Evolutionary conservation across 371 early-diverging fungal species (phyloP).

Genomic region (Parasitella parasitica): DNA sequence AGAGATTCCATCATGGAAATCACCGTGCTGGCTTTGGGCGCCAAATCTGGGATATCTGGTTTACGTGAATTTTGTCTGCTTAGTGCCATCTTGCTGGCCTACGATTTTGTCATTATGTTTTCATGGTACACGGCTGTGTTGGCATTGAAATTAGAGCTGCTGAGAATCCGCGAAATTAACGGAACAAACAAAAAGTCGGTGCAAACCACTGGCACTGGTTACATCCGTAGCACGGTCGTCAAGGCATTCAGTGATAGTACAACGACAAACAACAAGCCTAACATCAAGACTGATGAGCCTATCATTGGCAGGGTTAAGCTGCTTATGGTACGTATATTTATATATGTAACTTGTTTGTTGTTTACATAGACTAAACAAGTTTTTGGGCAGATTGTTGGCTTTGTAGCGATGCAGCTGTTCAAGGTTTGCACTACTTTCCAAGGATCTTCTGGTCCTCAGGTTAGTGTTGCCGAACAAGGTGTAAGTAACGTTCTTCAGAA

Average conservation of each 20-base stretch:
- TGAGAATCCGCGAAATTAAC: constrained; percentile 39
- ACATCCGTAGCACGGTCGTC: constrained; percentile 46
- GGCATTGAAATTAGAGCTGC: constrained; percentile 80
- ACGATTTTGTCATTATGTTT: constrained; percentile 83
- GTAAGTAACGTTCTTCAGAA: constrained; percentile 44
- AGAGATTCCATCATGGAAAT: constrained; percentile 86
- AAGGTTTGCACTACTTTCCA: constrained; percentile 70
- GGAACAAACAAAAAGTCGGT: constrained; percentile 6
- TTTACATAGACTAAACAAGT: neutral
- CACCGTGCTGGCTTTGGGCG: constrained; percentile 74
- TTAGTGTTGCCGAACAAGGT: constrained; percentile 42
- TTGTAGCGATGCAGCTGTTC: constrained; percentile 74
- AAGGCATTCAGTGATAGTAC: constrained; percentile 46
- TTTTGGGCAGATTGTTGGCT: constrained; percentile 55
- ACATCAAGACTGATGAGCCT: constrained; percentile 53
- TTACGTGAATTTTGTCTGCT: constrained; percentile 82
- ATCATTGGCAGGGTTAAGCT: constrained; percentile 61
- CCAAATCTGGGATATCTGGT: constrained; percentile 75
- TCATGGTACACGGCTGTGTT: constrained; percentile 86
- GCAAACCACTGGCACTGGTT: constrained; percentile 30
- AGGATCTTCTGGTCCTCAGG: constrained; percentile 33
- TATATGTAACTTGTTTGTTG: neutral
- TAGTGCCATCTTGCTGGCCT: constrained; percentile 78
- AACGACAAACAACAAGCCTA: constrained; percentile 14
- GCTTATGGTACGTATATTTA: constrained; percentile 32